Base-by-base conservation (phyloP, 371 early-diverging fungal genomes). In the Fennellomyces sp. region DNA sequence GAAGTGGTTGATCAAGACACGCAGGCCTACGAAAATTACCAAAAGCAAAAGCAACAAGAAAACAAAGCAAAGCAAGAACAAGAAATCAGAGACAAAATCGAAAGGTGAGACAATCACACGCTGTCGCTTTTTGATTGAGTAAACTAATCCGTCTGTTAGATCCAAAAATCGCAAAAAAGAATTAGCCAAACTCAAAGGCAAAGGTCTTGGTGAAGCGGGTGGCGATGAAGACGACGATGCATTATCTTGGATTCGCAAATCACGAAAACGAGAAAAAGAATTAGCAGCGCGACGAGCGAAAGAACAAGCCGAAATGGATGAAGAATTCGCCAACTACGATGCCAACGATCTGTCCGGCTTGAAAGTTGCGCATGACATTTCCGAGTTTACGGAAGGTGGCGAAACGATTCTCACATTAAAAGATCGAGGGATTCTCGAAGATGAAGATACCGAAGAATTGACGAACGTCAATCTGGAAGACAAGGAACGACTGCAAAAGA, bases 391-490 rank as follows among this genome's bases (percentile, higher is more conserved):
- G 4, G 89, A 87, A 61, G 89, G 87, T 12, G 81, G 78, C 2
- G 97, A 97, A 58, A 82, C 86, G 1, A 91, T 97, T 49, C 73
- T 97, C 58, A 93, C 94, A 0, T 69, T 97, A 17, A 93, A 93
- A 63, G 98, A 97, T 72, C 78, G 83, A 15, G 83, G 81, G 0
- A 90, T 95, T 56, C 67, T 86, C 30, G 94, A 89, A 31, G 84
- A 89, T 56, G 86, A 82, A 62, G 78, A 77, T n/a, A 89, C 79
- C 0, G 94, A 93, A 63, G 88, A 93, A 63, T 70, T 95, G 45
- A 82, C 85, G 21, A 89, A 85, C 57, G 78, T 88, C 6, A 79
- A 86, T 10, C 51, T 94, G n/a, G 83, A 81, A 33, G 96, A 94
- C 25, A 72, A 72, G 5, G 89, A 92, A 60, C 73, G 82, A 27